These are phyloP conservation scores for Panicum hallii DNA, from an alignment of 202 grass and related monocot species.

Conservation along the genomic window DNA sequence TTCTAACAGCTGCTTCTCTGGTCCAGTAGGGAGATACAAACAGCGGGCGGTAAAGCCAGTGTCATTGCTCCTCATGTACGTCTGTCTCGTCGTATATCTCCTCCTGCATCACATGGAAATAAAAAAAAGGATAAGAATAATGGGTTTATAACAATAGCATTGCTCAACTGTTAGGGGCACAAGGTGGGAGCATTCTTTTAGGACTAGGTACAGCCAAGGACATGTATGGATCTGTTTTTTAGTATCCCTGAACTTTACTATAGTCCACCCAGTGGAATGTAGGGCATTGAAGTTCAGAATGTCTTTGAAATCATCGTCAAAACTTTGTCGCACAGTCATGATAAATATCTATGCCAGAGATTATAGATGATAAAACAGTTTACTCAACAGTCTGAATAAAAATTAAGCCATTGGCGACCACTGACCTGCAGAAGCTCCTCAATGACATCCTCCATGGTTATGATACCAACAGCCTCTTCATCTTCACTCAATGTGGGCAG, in stretches of 20 bases:
- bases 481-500: conserved; percentile 70
- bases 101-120: conserved; percentile 53
- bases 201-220: neutral
- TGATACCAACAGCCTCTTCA: conserved; percentile 86
- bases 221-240: neutral
- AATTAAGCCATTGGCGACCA: neutral
- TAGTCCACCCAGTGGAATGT: neutral
- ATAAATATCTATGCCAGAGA: neutral
- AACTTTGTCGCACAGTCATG: neutral
- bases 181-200: conserved; percentile 7
- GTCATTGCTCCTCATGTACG: conserved; percentile 67
- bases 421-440: conserved; percentile 96
- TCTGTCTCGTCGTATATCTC: conserved; percentile 98
- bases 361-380: neutral
- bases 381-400: neutral
- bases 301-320: neutral
- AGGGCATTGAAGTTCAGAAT: neutral
- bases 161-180: neutral
- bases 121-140: neutral
- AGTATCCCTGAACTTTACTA: neutral
- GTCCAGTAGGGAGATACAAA: neutral
- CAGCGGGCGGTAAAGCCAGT: neutral
- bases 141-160: neutral
- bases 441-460: conserved; percentile 99
- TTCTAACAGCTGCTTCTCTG: neutral